Evolutionary conservation across 306 rosid species (phyloP), one percentile per base, ranked within the genome.

Genomic region (Coriaria nepalensis): DNA sequence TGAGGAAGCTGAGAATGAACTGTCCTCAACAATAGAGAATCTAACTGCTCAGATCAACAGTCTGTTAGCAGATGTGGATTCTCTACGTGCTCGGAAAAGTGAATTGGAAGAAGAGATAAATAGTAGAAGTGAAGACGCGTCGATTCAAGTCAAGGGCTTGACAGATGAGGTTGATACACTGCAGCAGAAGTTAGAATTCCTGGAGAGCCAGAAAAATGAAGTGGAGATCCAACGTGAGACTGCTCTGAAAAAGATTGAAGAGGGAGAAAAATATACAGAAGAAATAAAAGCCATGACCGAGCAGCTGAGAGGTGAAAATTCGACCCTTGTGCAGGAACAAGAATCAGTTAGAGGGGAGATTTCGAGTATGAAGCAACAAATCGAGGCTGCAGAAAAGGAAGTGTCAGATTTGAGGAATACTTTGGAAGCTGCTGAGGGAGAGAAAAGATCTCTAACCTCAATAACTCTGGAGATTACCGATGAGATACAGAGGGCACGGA

Each of bases 221-320:
- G 59, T 73, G 72, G 35, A 59, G n/a, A 4, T n/a, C 40, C 80
- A 70, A 64, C 76, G 68, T 48, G 80, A 70, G 66, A 53, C 55
- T 52, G 56, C 68, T 44, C 37, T 66, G 39, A 69, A 50, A 49
- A 82, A 40, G 73, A 71, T 67, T 71, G 83, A 68, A 7, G 86
- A 65, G 73, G 84, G 67, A 53, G 81, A 70, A 65, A 74, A 70
- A 45, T 52, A 52, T 55, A 57, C 76, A 15, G 66, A 62, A 43
- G 70, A 65, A 56, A 57, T 77, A 56, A 72, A 57, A 70, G 60
- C 55, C 51, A 35, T 60, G 9, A 56, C 63, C 36, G 78, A 73
- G 68, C 74, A 56, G 68, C 74, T 78, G 55, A 76, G 68, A 33
- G 75, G 66, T 49, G 95, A 80, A 50, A 88, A 80, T 29, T 48